Evolutionary conservation across 1,139 yeast genomes (phyloP).

Genomic region (Hansenula lynferdii): DNA sequence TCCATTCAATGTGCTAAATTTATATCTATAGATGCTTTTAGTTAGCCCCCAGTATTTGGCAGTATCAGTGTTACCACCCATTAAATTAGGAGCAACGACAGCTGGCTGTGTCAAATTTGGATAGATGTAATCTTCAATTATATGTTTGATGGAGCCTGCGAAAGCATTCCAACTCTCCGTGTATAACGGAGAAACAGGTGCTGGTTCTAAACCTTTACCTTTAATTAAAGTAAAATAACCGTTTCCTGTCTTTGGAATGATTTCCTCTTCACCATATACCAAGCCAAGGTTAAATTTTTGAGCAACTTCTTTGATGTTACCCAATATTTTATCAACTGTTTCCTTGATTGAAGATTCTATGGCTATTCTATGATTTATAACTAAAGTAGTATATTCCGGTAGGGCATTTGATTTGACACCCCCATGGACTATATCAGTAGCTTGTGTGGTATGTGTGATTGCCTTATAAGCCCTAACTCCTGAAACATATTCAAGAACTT

Average conservation of each 20-base stretch:
- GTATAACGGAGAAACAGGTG: conserved; percentile 54
- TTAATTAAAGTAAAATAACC: conserved; percentile 37
- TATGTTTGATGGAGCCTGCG: conserved; percentile 50
- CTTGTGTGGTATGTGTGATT: conserved; percentile 44
- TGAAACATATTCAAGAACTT: conserved; percentile 29
- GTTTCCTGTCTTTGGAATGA: conserved; percentile 25
- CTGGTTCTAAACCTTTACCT: conserved; percentile 37
- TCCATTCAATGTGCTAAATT: conserved; percentile 23
- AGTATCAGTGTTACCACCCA: conserved; percentile 62
- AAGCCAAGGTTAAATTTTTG: conserved; percentile 44
- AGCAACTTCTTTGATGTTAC: conserved; percentile 38
- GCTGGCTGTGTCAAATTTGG: conserved; percentile 13
- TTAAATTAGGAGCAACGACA: conserved; percentile 40
- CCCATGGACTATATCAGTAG: conserved; percentile 53
- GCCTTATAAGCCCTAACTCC: conserved; percentile 27
- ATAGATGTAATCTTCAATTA: conserved; percentile 45
- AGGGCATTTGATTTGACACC: conserved; percentile 63
- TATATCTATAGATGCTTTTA: conserved; percentile 47
- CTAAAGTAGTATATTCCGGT: conserved; percentile 58
- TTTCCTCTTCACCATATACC: conserved; percentile 28
- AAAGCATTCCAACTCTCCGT: conserved; percentile 46
- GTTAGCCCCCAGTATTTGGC: conserved; percentile 53
- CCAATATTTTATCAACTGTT: conserved; percentile 36
- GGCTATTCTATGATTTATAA: conserved; percentile 52
- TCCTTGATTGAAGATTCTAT: conserved; percentile 41